Evolutionary conservation across 768 basidiomycete genomes (phyloP).

Genomic region (Lactarius deliciosus): DNA sequence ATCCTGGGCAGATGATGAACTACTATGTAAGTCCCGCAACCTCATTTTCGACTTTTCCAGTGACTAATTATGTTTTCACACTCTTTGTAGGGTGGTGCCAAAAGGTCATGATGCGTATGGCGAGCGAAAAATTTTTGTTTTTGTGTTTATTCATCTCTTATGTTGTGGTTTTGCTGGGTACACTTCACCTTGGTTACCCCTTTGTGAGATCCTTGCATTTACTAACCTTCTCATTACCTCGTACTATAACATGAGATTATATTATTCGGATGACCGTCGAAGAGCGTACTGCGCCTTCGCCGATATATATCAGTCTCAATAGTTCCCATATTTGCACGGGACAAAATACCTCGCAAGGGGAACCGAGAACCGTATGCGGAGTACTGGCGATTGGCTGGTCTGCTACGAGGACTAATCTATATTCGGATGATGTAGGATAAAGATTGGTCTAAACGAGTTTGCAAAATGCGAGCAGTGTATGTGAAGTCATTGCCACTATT

Average conservation of each 20-base stretch:
- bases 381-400: background rate
- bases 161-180: conserved; percentile 14
- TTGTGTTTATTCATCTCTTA: conserved; percentile 24
- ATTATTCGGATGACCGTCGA: background rate
- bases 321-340: background rate
- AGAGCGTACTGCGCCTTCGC: background rate
- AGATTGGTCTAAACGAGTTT: background rate
- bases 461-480: background rate
- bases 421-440: background rate
- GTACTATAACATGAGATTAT: background rate
- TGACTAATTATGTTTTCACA: background rate
- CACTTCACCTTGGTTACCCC: conserved; percentile 8
- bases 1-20: conserved; percentile 67
- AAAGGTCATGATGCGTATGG: conserved; percentile 18
- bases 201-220: conserved; percentile 12
- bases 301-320: conserved; percentile 6
- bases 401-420: background rate
- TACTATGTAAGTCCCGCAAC: conserved; percentile 52
- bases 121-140: background rate
- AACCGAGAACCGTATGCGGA: background rate
- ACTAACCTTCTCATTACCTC: conserved; percentile 8
- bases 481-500: background rate
- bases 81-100: conserved; percentile 6
- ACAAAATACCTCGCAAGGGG: background rate
- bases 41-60: background rate